phyloP scores from a whole-genome alignment of 306 rosid genomes.

The Vigna angularis region DNA sequence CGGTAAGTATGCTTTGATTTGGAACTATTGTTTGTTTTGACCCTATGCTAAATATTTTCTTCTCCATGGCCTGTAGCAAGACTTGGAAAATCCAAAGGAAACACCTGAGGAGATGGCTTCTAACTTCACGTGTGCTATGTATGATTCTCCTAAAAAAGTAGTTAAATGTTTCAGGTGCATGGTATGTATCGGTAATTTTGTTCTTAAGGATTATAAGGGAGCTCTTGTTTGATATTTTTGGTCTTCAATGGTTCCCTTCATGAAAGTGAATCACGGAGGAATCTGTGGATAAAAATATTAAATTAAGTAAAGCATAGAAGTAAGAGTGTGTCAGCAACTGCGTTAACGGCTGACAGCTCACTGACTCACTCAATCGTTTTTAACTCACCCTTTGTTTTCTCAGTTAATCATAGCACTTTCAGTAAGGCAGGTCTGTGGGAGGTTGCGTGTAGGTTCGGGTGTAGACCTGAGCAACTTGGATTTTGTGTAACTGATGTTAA shows the following conservation, averaged over 20 bases:
- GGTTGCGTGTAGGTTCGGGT: no score
- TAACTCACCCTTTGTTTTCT: no score
- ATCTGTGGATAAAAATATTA: no score
- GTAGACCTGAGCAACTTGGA: no score
- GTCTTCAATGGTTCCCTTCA: background rate
- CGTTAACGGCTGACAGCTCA: no score
- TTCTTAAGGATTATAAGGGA: constrained; percentile 12
- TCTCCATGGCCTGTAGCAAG: constrained; percentile 59
- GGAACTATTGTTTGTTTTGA: constrained; percentile 38
- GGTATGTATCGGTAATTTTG: constrained; percentile 56
- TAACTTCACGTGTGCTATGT: constrained; percentile 89
- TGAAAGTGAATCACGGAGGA: no score
- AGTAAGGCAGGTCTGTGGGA: no score
- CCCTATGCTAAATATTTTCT: constrained; percentile 33
- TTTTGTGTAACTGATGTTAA: no score
- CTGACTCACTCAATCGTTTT: no score
- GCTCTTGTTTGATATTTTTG: constrained; percentile 18
- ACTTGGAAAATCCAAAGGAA: constrained; percentile 95
- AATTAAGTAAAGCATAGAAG: no score
- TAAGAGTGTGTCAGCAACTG: no score
- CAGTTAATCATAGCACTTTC: no score
- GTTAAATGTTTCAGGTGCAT: constrained; percentile 95
- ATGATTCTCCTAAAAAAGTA: constrained; percentile 82
- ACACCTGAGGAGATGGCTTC: constrained; percentile 99
- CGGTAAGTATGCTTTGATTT: constrained; percentile 62